phyloP scores from a whole-genome alignment of 1,284 basidiomycete genomes.

The Xerocomus minutiporus region DNA sequence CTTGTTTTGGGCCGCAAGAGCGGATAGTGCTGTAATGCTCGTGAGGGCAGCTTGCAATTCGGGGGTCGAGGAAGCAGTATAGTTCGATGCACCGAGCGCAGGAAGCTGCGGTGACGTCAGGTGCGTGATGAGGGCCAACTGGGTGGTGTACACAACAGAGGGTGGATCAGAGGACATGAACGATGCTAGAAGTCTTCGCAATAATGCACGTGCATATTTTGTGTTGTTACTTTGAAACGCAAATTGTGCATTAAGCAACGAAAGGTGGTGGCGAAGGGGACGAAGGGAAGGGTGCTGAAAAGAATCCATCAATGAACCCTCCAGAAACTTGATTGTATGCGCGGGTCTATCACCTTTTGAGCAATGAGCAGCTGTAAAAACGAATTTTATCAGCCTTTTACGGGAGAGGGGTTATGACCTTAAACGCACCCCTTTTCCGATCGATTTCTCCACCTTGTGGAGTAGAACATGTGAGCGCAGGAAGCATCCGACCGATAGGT shows the following conservation, averaged over 20 bases:
- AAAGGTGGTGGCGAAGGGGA: slow-evolving; percentile 52
- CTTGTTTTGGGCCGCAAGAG: slow-evolving; percentile 35
- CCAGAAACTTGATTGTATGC: slow-evolving; percentile 8
- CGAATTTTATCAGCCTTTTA: not conserved
- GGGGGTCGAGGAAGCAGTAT: slow-evolving; percentile 10
- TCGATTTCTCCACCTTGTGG: slow-evolving; percentile 45
- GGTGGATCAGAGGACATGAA: slow-evolving; percentile 47
- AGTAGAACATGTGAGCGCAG: slow-evolving; percentile 2
- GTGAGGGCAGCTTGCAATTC: slow-evolving; percentile 38
- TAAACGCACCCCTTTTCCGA: slow-evolving; percentile 44
- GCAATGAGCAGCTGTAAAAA: slow-evolving; percentile 52
- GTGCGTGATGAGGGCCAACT: slow-evolving; percentile 50
- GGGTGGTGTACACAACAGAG: slow-evolving; percentile 47
- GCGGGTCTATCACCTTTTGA: slow-evolving; percentile 45
- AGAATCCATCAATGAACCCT: slow-evolving; percentile 3
- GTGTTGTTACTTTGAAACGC: slow-evolving; percentile 43
- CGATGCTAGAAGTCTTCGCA: slow-evolving; percentile 51
- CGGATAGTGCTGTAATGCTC: slow-evolving; percentile 41
- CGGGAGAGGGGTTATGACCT: not conserved
- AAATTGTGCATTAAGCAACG: slow-evolving; percentile 52
- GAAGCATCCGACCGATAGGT: not conserved
- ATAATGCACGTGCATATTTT: slow-evolving; percentile 52
- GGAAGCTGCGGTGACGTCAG: slow-evolving; percentile 29
- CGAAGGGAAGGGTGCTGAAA: slow-evolving; percentile 57
- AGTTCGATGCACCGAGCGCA: slow-evolving; percentile 1